Conservation (phyloP, 805 yeast genomes). For the Ogataea salicorniae region DNA sequence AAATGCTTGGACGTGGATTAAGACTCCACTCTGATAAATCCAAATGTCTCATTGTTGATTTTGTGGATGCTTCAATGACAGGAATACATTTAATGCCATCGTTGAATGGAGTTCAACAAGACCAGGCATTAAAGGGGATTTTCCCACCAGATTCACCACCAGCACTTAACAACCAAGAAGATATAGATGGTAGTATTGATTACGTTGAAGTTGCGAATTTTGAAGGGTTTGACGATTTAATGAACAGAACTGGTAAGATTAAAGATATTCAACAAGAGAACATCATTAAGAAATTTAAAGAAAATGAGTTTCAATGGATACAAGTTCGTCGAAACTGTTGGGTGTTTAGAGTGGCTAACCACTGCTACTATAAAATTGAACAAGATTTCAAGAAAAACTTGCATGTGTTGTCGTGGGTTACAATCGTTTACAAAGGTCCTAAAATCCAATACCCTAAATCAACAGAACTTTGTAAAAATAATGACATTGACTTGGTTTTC, state of each 20-base stretch:
- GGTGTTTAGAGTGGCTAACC: slow-evolving; percentile 16
- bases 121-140: slow-evolving; percentile 6
- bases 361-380: slow-evolving; percentile 18
- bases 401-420: slow-evolving; percentile 9
- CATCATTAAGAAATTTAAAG: slow-evolving; percentile 8
- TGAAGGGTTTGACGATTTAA: slow-evolving; percentile 25
- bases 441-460: slow-evolving; percentile 13
- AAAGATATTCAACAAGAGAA: slow-evolving; percentile 9
- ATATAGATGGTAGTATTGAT: slow-evolving; percentile 14
- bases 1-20: slow-evolving; percentile 90
- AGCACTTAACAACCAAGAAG: neutral
- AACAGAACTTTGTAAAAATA: slow-evolving; percentile 4
- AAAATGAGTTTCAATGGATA: slow-evolving; percentile 16
- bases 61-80: slow-evolving; percentile 51
- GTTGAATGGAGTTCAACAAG: slow-evolving; percentile 16
- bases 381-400: slow-evolving; percentile 8
- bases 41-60: slow-evolving; percentile 70
- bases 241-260: slow-evolving; percentile 13
- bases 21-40: slow-evolving; percentile 57
- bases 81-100: slow-evolving; percentile 26
- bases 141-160: slow-evolving; percentile 8
- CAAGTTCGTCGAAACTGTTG: slow-evolving; percentile 17
- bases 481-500: slow-evolving; percentile 16
- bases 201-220: slow-evolving; percentile 27
- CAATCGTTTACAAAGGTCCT: slow-evolving; percentile 5